Conservation (phyloP, 2,329 filamentous ascomycete genomes). For the Phyllachora maydis region DNA sequence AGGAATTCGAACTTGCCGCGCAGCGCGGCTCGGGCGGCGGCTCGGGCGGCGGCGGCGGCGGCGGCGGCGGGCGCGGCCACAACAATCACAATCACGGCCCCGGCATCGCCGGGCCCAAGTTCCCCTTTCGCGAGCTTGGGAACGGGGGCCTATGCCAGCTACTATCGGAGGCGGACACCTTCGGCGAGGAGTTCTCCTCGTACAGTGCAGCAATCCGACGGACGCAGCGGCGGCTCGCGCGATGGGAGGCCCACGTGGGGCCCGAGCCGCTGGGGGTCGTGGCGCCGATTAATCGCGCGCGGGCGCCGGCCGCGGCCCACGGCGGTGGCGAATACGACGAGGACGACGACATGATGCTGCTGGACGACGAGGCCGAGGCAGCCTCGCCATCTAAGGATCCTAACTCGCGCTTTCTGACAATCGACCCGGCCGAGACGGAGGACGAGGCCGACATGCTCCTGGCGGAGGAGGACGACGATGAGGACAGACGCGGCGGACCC, state of each 20-base stretch:
- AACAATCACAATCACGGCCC: conserved; percentile 10
- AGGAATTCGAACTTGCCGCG: too few species aligned
- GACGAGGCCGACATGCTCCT: conserved; percentile 7
- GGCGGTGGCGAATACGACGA: conserved; percentile 9
- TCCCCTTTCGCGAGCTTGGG: conserved; percentile 30
- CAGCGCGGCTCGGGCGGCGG: too few species aligned
- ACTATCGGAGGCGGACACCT: conserved; percentile 45
- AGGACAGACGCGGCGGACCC: conserved; percentile 3
- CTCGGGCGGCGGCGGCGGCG: too few species aligned
- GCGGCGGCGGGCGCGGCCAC: conserved; percentile 16
- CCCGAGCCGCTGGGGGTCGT: conserved; percentile 22
- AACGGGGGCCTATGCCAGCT: conserved; percentile 45
- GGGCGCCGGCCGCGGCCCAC: too few species aligned
- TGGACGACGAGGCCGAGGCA: conserved; percentile 9
- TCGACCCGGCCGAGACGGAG: conserved; percentile 10
- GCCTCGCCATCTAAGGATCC: conserved; percentile 4
- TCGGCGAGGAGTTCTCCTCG: conserved; percentile 50
- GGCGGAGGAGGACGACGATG: conserved; percentile 2
- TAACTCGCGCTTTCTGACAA: too few species aligned
- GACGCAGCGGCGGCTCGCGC: conserved; percentile 39
- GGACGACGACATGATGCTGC: conserved; percentile 12
- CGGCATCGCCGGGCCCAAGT: conserved; percentile 3
- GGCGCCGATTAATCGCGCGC: conserved; percentile 19
- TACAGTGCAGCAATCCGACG: conserved; percentile 47
- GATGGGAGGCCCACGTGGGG: conserved; percentile 40